A percentile compares a stretch with the other conserved stretches of the same genome.
Conservation (phyloP, 2,329 filamentous ascomycete genomes). For the Hirsutella thompsonii region DNA sequence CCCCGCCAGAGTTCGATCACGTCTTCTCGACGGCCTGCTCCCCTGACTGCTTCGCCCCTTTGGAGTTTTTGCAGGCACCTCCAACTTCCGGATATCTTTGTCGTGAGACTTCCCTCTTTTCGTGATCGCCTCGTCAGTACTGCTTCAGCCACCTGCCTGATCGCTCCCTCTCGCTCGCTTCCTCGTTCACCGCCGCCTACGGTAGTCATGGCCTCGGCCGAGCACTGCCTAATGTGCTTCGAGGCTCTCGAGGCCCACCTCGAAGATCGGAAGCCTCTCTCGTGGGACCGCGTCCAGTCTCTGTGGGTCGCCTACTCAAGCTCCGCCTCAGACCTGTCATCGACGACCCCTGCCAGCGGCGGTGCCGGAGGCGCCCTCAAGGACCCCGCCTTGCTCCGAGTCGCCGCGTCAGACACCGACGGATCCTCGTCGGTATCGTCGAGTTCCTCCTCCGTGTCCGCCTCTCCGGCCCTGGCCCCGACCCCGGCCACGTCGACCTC, state of each 20-base stretch:
- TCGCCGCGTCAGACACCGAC: constrained; percentile 15
- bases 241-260: constrained; percentile 70
- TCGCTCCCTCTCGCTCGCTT: too few relatives aligned
- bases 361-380: constrained; percentile 13
- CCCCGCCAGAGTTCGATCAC: too few relatives aligned
- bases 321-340: constrained; percentile 2
- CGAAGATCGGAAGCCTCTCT: constrained; percentile 52
- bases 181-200: background rate
- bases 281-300: constrained; percentile 55
- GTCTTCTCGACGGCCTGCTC: too few relatives aligned
- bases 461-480: constrained; percentile 27
- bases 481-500: constrained; percentile 32
- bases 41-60: too few relatives aligned
- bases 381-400: constrained; percentile 28
- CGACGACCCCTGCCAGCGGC: too few relatives aligned
- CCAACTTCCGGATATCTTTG: too few relatives aligned
- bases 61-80: too few relatives aligned
- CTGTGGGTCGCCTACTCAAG: constrained; percentile 37
- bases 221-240: constrained; percentile 90
- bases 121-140: too few relatives aligned
- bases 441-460: constrained; percentile 22
- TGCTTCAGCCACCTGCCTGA: too few relatives aligned
- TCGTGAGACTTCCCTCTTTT: too few relatives aligned
- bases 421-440: constrained; percentile 21
- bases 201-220: constrained; percentile 70